These are phyloP conservation scores for Neurospora tetraspora DNA, from an alignment of 495 filamentous ascomycete species.

Conservation along the genomic window DNA sequence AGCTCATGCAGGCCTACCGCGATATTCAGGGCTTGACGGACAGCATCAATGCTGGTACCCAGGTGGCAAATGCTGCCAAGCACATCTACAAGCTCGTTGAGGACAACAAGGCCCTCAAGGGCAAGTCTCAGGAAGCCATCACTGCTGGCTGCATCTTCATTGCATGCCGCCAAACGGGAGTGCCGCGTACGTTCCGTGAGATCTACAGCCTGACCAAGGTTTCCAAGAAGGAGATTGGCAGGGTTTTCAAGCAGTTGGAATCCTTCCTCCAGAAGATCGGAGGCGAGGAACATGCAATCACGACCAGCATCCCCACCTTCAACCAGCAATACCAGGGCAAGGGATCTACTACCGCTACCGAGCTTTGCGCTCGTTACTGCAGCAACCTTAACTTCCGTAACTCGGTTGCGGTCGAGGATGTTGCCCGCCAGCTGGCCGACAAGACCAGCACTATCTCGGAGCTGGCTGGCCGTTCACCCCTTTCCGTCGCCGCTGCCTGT, in stretches of 20 bases:
- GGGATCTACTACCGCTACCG: constrained; percentile 68
- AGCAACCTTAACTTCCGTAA: constrained; percentile 60
- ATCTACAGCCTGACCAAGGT: constrained; percentile 89
- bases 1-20: constrained; percentile 69
- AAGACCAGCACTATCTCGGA: constrained; percentile 61
- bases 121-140: constrained; percentile 87
- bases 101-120: constrained; percentile 86
- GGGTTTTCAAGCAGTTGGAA: constrained; percentile 88
- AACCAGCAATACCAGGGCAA: constrained; percentile 59
- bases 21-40: constrained; percentile 86
- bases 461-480: constrained; percentile 84
- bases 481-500: constrained; percentile 87
- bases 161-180: constrained; percentile 80
- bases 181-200: constrained; percentile 84
- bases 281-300: constrained; percentile 26
- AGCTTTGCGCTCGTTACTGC: constrained; percentile 84
- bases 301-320: constrained; percentile 15
- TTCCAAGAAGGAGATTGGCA: constrained; percentile 90
- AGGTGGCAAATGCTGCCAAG: constrained; percentile 78
- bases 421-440: constrained; percentile 65
- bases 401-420: constrained; percentile 53
- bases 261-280: constrained; percentile 60
- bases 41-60: constrained; percentile 66
- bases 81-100: constrained; percentile 89
- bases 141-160: constrained; percentile 97